Base-by-base conservation (phyloP, 2,329 filamentous ascomycete species). In the Neodidymelliopsis sp. region DNA sequence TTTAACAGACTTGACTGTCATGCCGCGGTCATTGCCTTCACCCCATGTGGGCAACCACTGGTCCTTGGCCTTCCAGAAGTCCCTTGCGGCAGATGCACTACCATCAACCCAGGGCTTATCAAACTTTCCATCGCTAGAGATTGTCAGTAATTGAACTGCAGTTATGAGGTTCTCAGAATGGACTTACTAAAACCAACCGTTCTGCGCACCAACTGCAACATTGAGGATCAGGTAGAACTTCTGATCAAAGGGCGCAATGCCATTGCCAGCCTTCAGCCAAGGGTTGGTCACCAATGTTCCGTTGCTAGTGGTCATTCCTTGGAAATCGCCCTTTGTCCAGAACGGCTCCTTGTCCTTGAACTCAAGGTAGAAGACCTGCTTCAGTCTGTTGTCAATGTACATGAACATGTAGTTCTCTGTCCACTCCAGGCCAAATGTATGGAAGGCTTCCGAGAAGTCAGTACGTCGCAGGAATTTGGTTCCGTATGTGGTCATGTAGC, bases 351-450 rank as follows among this genome's bases (percentile, higher is more conserved):
- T 55, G 4, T 54, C 45, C 59, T 85, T 77, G 65, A 91, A 91
- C 41, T 71, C 88, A 63, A 83, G 85, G 76, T 90, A 93, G 49
- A 90, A 80, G 33, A 92, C 88, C 69, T 92, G 89, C 39, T 91
- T 79, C 19, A 94, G 81, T 11, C 87, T 84, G 48, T 81, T 86
- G 78, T 93, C 87, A 74, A 94, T 80, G 69, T 91, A 94, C 24
- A 88, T 91, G 76, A 92, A 93, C 36, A 94, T 74, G 69, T 94
- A 93, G 69, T 92, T 91, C 59, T 92, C 81, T 34, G 85, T 90
- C 90, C 90, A 94, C 69, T 63, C 47, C 1, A 67, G 49, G 6
- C 90, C 90, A 62, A 85, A 94, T 0, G 83, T 90, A 75, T 93
- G 88, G 76, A 85, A 90, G 18, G 73, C 80, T 0, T 78, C 74